Base-by-base conservation (phyloP, 805 yeast species). In the Torulaspora delbrueckii region DNA sequence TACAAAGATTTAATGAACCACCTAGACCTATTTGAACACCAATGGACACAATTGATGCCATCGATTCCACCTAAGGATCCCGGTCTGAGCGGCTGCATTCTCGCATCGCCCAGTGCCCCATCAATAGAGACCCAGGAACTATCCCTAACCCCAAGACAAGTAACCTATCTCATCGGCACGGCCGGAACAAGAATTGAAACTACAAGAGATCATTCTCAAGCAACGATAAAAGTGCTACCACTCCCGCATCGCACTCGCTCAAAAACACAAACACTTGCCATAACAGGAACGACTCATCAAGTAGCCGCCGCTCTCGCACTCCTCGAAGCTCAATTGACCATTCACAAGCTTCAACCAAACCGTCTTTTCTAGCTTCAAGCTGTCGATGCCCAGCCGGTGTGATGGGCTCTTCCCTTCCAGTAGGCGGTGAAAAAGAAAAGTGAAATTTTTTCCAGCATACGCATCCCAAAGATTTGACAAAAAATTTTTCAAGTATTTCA, bases 121-220 rank as follows among this genome's bases (percentile, higher is more conserved):
- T 18, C 34, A 2, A 16, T 31, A 5, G 13, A n/a, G 39, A 46
- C 46, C 7, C 39, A 46, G 30, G 54, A 53, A 30, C 37, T 53
- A 18, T 31, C 5, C 8, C 19, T 54, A 28, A 52, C 40, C 18
- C 52, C 48, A 40, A 26, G 52, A 22, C 74, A 74, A 43, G 67
- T 73, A 1, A 62, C 73, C 1, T 67, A 59, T 39, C 49, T 75
- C 5, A 75, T 76, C 40, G 80, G 80, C 0, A 62, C 55, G 19
- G 56, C 58, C n/a, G 80, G 80, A 1, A 30, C 50, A 14, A 59
- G 66, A 34, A 73, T 76, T 10, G 65, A 62, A 31, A 40, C 42
- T 4, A 57, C 75, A 8, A 49, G 78, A 26, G 54, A 56, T 4
- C 40, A 42, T 19, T 63, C 74, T 1, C 50, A 59, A 0, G 75